Base-by-base conservation (phyloP, 768 basidiomycete genomes). In the Boletus reticulatus region DNA sequence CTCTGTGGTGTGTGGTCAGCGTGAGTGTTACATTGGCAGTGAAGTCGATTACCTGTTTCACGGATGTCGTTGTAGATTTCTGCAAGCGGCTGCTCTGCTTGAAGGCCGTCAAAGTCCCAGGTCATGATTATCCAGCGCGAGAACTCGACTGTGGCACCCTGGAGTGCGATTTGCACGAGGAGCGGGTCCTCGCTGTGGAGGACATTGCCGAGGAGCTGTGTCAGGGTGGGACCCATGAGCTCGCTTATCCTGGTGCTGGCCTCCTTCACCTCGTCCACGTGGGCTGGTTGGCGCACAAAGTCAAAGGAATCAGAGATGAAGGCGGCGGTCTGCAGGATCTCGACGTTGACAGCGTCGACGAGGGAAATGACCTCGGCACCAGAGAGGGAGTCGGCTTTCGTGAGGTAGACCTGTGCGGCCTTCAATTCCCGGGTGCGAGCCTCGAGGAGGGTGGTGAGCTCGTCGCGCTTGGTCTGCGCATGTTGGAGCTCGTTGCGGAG, bases 251-350 rank as follows among this genome's bases (percentile, higher is more conserved):
- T 60, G 48, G 37, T 17, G 60, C 61, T 59, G 7, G 69, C 70
- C 48, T 71, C 71, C 24, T 62, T 67, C 3, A 71, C 59, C 49
- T 71, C 69, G 14, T 62, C 63, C 3, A 49, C 51, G 37, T 62
- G 56, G 1, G 42, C 57, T 0, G 47, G 61, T 16, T 57, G 55
- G 32, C 70, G 70, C 13, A 55, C 55, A 61, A 72, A 72, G 57
- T 71, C 68, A 38, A 63, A 73, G 27, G 68, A 64, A 31, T 80
- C 79, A 0, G 78, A 73, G 48, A 82, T 75, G 60, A 75, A 71
- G 24, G 79, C 77, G 4, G 76, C 64, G 13, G 70, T 68, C 55
- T 83, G 81, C 38, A 78, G 68, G 22, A 81, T 78, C 59, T 83
- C 81, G 22, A 69, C 65, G 57, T 83, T 82, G 54, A 82, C 62